These are phyloP conservation scores for Neospora caninum DNA, from an alignment of 169 alveolate genomes.

Conservation along the genomic window DNA sequence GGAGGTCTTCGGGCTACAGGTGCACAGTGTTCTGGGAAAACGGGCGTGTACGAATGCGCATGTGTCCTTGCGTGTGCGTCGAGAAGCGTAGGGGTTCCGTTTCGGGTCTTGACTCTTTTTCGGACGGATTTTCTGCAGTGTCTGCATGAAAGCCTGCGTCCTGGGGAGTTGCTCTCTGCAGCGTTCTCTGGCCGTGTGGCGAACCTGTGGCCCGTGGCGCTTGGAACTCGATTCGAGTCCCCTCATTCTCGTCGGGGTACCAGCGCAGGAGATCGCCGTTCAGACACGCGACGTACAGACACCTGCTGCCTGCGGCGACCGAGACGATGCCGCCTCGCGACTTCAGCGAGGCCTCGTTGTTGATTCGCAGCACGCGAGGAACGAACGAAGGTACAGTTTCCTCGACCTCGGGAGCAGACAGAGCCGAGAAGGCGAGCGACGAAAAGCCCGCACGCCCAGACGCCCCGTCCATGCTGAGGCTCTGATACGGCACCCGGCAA, in stretches of 20 bases:
- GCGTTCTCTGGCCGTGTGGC: too few relatives aligned
- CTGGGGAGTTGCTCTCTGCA: background rate
- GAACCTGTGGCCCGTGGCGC: constrained; percentile 15
- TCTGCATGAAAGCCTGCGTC: too few relatives aligned
- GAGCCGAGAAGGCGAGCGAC: background rate
- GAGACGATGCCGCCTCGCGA: constrained; percentile 48
- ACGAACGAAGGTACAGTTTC: constrained; percentile 51
- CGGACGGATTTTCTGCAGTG: too few relatives aligned
- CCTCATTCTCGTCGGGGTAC: constrained; percentile 48
- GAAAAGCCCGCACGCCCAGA: background rate
- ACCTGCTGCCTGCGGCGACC: constrained; percentile 50
- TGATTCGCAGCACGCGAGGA: constrained; percentile 37
- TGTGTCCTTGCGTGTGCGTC: too few relatives aligned
- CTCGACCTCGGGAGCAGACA: background rate
- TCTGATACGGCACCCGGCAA: background rate
- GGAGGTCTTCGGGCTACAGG: too few relatives aligned
- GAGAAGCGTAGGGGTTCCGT: too few relatives aligned
- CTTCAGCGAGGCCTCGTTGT: constrained; percentile 16
- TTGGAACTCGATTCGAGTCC: constrained; percentile 18
- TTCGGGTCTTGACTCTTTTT: too few relatives aligned
- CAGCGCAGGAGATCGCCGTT: constrained; percentile 60
- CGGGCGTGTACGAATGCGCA: too few relatives aligned
- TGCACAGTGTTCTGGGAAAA: too few relatives aligned
- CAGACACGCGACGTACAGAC: constrained; percentile 54
- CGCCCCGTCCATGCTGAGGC: background rate